Percentiles rank a stretch among this genome's conserved stretches.
These are phyloP conservation scores for Phallus indusiatus DNA, from an alignment of 768 basidiomycete species.

Conservation along the genomic window DNA sequence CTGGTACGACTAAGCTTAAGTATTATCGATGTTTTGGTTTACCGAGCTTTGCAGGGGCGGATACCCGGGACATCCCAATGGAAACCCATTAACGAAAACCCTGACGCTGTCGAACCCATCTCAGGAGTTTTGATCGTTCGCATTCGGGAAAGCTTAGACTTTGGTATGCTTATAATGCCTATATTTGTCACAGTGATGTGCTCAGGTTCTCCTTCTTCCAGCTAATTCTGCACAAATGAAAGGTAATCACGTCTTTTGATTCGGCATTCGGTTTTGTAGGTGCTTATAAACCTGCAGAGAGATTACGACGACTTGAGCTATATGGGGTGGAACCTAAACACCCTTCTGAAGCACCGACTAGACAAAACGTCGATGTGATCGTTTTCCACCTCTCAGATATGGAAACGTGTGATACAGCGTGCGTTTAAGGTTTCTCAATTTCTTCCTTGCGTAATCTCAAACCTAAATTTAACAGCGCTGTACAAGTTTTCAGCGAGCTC, in stretches of 20 bases:
- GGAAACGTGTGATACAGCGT: constrained; percentile 87
- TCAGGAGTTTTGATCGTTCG: constrained; percentile 81
- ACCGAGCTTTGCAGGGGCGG: constrained; percentile 45
- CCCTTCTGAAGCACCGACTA: constrained; percentile 78
- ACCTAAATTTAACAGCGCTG: constrained; percentile 41
- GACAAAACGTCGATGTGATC: constrained; percentile 63
- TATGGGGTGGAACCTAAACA: constrained; percentile 76
- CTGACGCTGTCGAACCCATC: constrained; percentile 71
- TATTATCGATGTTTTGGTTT: neutral
- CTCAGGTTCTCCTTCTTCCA: constrained; percentile 17
- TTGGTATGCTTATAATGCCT: constrained; percentile 43
- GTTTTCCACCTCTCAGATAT: constrained; percentile 95
- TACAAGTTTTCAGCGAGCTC: constrained; percentile 76
- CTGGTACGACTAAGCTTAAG: constrained; percentile 40
- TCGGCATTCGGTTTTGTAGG: neutral
- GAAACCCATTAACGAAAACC: constrained; percentile 84
- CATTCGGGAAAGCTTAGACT: constrained; percentile 85
- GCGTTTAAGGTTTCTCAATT: constrained; percentile 22
- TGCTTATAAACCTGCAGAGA: constrained; percentile 37
- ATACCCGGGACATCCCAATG: constrained; percentile 84
- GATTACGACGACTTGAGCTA: constrained; percentile 74
- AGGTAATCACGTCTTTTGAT: constrained; percentile 32
- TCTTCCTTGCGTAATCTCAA: neutral
- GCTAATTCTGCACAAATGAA: constrained; percentile 95
- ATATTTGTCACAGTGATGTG: neutral